phyloP scores from a whole-genome alignment of 2,329 filamentous ascomycete species.

The Sclerotinia sclerotiorum region DNA sequence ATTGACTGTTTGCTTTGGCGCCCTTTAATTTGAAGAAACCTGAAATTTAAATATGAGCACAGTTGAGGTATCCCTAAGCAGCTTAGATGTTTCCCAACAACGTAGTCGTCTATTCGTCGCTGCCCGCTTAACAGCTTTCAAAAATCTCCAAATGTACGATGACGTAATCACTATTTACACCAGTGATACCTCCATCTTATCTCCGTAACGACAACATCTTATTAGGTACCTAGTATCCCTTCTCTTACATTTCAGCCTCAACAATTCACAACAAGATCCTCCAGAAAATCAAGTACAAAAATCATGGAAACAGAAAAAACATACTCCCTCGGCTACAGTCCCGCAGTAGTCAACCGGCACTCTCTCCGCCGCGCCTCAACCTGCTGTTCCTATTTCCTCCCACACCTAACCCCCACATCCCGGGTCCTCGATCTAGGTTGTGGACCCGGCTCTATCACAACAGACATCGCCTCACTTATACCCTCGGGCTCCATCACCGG shows the following conservation, averaged over 20 bases:
- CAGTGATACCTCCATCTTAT: conserved; percentile 4
- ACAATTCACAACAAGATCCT: background rate
- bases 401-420: background rate
- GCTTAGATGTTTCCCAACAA: background rate
- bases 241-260: background rate
- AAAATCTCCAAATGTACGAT: background rate
- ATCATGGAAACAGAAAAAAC: conserved; percentile 17
- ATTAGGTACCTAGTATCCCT: too few relatives aligned
- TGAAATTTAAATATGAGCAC: background rate
- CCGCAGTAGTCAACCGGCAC: conserved; percentile 7
- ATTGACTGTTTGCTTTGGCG: too few relatives aligned
- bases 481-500: conserved; percentile 14
- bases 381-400: conserved; percentile 22
- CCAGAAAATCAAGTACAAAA: background rate
- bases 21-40: too few relatives aligned
- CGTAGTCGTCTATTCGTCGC: background rate
- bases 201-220: background rate
- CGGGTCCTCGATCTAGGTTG: conserved; percentile 20
- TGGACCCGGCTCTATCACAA: conserved; percentile 20
- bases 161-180: conserved; percentile 1
- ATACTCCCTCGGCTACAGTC: conserved; percentile 15
- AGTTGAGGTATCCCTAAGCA: background rate
- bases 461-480: conserved; percentile 8
- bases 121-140: too few relatives aligned
- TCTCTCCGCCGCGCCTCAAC: conserved; percentile 18